These are phyloP conservation scores for Cladosporium austrohemisphaericum DNA, from an alignment of 2,329 filamentous ascomycete species.

Conservation along the genomic window DNA sequence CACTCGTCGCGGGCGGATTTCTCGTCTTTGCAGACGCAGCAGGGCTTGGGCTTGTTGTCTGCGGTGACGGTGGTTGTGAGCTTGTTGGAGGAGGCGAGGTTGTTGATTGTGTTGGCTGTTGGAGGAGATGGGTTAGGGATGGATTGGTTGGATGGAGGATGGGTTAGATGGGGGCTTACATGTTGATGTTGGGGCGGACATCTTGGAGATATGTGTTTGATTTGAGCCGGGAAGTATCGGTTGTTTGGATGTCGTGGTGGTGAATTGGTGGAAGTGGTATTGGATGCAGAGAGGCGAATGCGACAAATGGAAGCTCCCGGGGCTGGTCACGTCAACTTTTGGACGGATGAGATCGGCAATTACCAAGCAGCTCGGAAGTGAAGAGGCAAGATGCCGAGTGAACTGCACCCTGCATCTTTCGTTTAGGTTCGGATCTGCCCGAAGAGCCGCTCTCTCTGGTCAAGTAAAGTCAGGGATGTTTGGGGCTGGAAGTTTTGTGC, in stretches of 20 bases:
- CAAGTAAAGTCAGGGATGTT: not conserved
- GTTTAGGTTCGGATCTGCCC: not conserved
- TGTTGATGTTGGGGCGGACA: constrained; percentile 6
- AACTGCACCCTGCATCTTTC: constrained; percentile 3
- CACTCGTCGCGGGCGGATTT: constrained; percentile 92
- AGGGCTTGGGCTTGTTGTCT: constrained; percentile 60
- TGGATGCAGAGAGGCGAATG: not conserved
- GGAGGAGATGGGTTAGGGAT: not conserved
- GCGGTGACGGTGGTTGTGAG: constrained; percentile 16
- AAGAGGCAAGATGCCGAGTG: constrained; percentile 2
- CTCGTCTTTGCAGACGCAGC: constrained; percentile 96
- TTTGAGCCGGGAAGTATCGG: not conserved
- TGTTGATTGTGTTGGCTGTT: constrained; percentile 30
- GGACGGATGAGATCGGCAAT: not conserved
- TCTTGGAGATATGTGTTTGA: not conserved
- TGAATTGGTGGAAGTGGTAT: not conserved
- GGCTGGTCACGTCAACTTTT: constrained; percentile 12
- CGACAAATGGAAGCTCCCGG: not conserved
- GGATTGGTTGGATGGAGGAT: not conserved
- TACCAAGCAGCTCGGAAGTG: not conserved
- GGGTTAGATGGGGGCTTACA: not conserved
- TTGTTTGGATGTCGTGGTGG: not conserved
- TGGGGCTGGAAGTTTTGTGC: not conserved
- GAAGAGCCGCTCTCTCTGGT: not conserved
- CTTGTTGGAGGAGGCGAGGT: constrained; percentile 46